Base-by-base conservation (phyloP, 768 basidiomycete species). In the Mycena filopes region DNA sequence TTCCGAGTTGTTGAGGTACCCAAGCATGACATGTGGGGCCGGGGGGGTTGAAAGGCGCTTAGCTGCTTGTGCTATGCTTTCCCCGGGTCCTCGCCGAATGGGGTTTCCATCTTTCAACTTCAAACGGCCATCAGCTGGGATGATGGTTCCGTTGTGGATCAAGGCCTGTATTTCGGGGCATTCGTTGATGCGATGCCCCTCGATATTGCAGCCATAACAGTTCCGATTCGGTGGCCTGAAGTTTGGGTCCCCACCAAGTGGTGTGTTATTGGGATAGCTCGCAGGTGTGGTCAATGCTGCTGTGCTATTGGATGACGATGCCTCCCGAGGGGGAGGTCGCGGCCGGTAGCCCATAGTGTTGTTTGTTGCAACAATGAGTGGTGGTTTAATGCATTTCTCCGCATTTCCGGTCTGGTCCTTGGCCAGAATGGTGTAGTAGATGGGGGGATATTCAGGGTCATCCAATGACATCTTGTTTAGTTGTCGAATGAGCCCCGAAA, bases 361-460 rank as follows among this genome's bases (percentile, higher is more conserved):
- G n/a, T n/a, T n/a, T n/a, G n/a, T n/a, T n/a, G n/a, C n/a, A n/a
- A n/a, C n/a, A n/a, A n/a, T n/a, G n/a, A n/a, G n/a, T n/a, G n/a
- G n/a, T n/a, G n/a, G n/a, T n/a, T n/a, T n/a, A n/a, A n/a, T n/a
- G n/a, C n/a, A n/a, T n/a, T n/a, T n/a, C n/a, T n/a, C n/a, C n/a
- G n/a, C n/a, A n/a, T n/a, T n/a, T n/a, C n/a, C n/a, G n/a, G n/a
- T n/a, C n/a, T n/a, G n/a, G n/a, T n/a, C n/a, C n/a, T n/a, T n/a
- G n/a, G n/a, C n/a, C n/a, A 23, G 46, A 6, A 41, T 45, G 42
- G 45, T 33, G 21, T 59, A 70, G 45, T 60, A 68, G 1, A 61
- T 36, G 1, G 60, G 26, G 25, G 60, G 53, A 62, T 72, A 70
- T 23, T 63, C 61, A 2, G 59, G 33, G 33, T 72, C 68, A 12